Percentiles rank a stretch among this genome's conserved stretches.
phyloP scores from a whole-genome alignment of 352 stramenopile genomes.

The Globisporangium iwayamae region DNA sequence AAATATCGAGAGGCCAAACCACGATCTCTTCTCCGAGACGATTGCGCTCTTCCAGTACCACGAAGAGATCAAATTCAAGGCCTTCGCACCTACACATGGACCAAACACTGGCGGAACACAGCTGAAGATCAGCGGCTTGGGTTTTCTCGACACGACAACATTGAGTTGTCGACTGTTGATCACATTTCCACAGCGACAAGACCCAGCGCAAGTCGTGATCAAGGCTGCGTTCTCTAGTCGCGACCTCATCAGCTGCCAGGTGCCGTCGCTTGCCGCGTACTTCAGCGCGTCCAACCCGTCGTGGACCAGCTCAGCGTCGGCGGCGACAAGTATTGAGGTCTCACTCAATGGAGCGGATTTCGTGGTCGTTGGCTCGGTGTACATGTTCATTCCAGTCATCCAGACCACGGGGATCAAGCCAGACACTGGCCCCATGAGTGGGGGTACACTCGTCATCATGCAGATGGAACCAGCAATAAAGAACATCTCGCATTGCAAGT shows the following conservation, averaged over 20 bases:
- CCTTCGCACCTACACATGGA: conserved; percentile 33
- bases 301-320: conserved; percentile 20
- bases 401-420: conserved; percentile 18
- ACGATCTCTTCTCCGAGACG: conserved; percentile 27
- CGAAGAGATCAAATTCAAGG: conserved; percentile 19
- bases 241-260: conserved; percentile 27
- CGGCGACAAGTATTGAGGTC: conserved; percentile 27
- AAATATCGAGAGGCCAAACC: conserved; percentile 9
- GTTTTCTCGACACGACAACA: conserved; percentile 22
- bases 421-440: conserved; percentile 18
- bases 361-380: conserved; percentile 15
- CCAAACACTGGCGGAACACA: conserved; percentile 29
- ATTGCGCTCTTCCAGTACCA: conserved; percentile 36
- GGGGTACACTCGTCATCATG: conserved; percentile 16
- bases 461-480: background rate
- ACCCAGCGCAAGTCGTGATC: conserved; percentile 13
- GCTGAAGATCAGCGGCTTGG: conserved; percentile 21
- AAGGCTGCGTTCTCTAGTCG: conserved; percentile 21
- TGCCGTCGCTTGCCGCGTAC: conserved; percentile 21
- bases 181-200: conserved; percentile 18
- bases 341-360: conserved; percentile 59
- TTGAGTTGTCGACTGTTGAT: conserved; percentile 39
- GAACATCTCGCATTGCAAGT: conserved; percentile 30
- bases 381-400: conserved; percentile 26
- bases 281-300: conserved; percentile 13